phyloP scores from a whole-genome alignment of 2,329 filamentous ascomycete genomes.

The Aspergillus quadrilineatus region DNA sequence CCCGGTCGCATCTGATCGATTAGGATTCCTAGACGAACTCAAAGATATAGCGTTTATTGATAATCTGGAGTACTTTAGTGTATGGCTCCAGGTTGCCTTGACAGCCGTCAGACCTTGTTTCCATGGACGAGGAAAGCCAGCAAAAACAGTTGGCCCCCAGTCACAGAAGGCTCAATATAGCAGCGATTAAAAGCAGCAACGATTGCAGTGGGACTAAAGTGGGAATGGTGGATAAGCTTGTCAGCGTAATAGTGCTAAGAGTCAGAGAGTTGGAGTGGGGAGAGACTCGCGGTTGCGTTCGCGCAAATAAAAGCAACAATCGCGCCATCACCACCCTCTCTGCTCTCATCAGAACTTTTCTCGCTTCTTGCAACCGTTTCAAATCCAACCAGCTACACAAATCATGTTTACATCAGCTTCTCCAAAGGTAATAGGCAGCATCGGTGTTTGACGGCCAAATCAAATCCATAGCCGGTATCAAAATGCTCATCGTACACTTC shows the following conservation, averaged over 20 bases:
- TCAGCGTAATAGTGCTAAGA: not conserved
- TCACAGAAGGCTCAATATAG: too few species aligned
- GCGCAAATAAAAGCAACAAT: constrained; percentile 16
- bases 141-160: too few species aligned
- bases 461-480: constrained; percentile 6
- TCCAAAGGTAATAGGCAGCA: not conserved
- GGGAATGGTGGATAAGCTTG: not conserved
- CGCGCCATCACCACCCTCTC: constrained; percentile 25
- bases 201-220: not conserved
- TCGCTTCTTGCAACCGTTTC: not conserved
- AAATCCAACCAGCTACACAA: not conserved
- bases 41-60: not conserved
- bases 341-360: not conserved
- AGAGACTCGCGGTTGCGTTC: not conserved
- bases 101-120: too few species aligned
- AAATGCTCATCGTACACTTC: constrained; percentile 4
- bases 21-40: not conserved
- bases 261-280: not conserved
- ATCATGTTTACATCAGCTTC: not conserved
- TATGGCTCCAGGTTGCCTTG: too few species aligned
- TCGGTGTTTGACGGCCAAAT: not conserved
- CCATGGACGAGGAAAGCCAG: too few species aligned
- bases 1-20: not conserved
- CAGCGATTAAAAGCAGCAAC: not conserved
- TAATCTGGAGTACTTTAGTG: not conserved